phyloP scores from a whole-genome alignment of 2,329 filamentous ascomycete species.

The Xylariaceae sp. region DNA sequence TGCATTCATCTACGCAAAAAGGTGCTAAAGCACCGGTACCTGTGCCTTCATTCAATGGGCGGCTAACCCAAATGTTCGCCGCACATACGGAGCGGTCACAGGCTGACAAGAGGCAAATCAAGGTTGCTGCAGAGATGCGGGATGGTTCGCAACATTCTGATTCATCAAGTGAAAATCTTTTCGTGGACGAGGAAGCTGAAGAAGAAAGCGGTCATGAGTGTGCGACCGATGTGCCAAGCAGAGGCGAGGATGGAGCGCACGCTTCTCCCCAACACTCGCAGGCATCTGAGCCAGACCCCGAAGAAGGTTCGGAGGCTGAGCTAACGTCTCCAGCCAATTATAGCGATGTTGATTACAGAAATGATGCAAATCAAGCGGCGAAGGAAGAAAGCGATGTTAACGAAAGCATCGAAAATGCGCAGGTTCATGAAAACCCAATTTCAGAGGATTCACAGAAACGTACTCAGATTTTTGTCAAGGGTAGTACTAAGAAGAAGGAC shows the following conservation, averaged over 20 bases:
- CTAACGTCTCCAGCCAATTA: constrained; percentile 11
- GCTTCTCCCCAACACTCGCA: constrained; percentile 16
- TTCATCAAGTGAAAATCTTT: constrained; percentile 39
- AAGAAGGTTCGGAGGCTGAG: constrained; percentile 17
- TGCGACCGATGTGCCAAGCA: constrained; percentile 4
- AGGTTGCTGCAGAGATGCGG: constrained; percentile 15
- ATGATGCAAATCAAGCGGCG: constrained; percentile 62
- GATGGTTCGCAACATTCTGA: constrained; percentile 34
- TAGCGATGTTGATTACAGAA: constrained; percentile 52
- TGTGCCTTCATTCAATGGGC: constrained; percentile 52
- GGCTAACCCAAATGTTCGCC: constrained; percentile 54
- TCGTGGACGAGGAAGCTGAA: constrained; percentile 41
- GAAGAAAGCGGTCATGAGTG: constrained; percentile 31
- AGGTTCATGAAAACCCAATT: constrained; percentile 31
- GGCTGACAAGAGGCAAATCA: constrained; percentile 20
- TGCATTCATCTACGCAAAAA: constrained; percentile 41
- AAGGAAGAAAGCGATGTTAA: constrained; percentile 44
- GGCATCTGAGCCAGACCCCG: constrained; percentile 24
- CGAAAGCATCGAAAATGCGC: constrained; percentile 33
- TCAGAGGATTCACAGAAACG: constrained; percentile 51
- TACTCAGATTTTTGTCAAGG: constrained; percentile 57
- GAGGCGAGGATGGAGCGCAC: constrained; percentile 1
- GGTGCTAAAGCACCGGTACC: constrained; percentile 33
- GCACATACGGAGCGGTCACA: constrained; percentile 42
- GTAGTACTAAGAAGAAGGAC: constrained; percentile 62